Evolutionary conservation across 2,329 filamentous ascomycete genomes (phyloP).

Genomic region (Alternaria triticina): DNA sequence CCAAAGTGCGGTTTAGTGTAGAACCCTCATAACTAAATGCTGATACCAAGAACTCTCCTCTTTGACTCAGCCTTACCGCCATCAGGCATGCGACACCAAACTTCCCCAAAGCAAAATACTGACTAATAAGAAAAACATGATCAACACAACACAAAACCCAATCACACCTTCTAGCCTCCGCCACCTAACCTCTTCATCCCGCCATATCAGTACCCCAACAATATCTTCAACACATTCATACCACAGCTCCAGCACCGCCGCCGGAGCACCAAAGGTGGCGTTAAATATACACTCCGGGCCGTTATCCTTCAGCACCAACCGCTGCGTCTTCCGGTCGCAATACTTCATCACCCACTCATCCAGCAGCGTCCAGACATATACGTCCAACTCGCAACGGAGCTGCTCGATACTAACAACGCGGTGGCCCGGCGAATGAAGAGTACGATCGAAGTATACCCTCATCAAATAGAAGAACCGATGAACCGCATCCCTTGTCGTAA

Average conservation of each 20-base stretch:
- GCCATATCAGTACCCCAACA: constrained; percentile 7
- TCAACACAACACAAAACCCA: not conserved
- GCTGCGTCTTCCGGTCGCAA: not conserved
- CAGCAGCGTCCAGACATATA: constrained; percentile 8
- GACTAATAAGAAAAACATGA: not conserved
- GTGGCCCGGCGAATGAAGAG: not conserved
- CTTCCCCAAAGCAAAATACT: not conserved
- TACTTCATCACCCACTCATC: not conserved
- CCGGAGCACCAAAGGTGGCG: not conserved
- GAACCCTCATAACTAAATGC: not conserved
- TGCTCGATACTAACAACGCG: not conserved
- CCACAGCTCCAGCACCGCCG: constrained; percentile 3
- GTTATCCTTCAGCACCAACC: not conserved
- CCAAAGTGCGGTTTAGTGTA: not conserved
- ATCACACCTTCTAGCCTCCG: not conserved
- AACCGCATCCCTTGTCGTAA: not conserved
- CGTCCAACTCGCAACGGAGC: not conserved
- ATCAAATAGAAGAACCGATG: constrained; percentile 1
- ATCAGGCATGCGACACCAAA: not conserved
- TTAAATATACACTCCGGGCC: not conserved
- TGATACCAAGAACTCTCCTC: not conserved
- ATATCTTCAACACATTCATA: not conserved
- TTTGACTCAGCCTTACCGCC: not conserved
- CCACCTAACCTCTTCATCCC: not conserved
- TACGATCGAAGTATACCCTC: constrained; percentile 9